Evolutionary conservation across 2,329 filamentous ascomycete species (phyloP), one percentile per base, ranked within the genome.

Genomic region (Nemania bipapillata): DNA sequence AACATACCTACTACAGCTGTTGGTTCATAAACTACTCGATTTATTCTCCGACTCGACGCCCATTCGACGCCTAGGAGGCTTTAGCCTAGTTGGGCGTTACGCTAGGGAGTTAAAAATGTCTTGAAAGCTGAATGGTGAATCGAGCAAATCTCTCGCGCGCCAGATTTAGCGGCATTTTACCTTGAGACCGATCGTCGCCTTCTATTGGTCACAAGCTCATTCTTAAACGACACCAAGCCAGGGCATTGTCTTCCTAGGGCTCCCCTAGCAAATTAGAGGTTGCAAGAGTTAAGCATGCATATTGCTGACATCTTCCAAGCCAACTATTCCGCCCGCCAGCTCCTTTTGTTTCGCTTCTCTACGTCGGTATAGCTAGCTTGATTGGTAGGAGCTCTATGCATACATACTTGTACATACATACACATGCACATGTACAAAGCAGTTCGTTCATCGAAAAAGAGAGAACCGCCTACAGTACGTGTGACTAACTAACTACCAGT

Each of bases 121-220:
- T 32, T 37, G 37, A 20, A 28, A 28, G 28, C 22, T 62, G 22
- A 53, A 61, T 69, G 49, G 55, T 63, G 63, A 65, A 70, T 60
- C 65, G 54, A 71, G 68, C 49, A 58, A 58, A 60, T 57, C 60
- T 63, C 61, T 52, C 42, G 50, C 53, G 59, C 50, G 40, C 63
- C 69, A 71, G 62, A 67, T 54, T 70, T 73, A 75, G 74, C 74
- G 69, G 68, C 70, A 73, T 73, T 64, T 72, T 57, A 42, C 65
- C 55, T 66, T 59, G 66, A 74, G 74, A 70, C 71, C 59, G 69
- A 56, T 70, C 58, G 54, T 63, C 64, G 30, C 47, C 55, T 63
- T 65, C 65, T 52, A 74, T 75, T 75, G 71, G 74, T 37, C 57
- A 17, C 49, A 28, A 47, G 54, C 60, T 59, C 52, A 59, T 57